phyloP scores from a whole-genome alignment of 2,329 filamentous ascomycete genomes.

The Ascochyta viciae-villosae region DNA sequence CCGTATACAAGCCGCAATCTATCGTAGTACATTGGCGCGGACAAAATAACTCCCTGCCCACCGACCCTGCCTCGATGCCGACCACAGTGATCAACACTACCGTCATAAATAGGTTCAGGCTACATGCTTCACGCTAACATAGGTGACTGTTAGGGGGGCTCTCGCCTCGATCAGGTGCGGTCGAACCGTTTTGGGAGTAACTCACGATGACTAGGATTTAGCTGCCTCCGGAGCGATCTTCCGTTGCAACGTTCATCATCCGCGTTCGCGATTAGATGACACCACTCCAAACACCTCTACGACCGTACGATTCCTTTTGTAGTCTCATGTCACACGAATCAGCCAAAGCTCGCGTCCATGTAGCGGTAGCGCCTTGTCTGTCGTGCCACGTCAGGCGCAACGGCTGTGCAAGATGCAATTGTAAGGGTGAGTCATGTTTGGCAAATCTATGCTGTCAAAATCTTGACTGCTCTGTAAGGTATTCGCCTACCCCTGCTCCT shows the following conservation, averaged over 20 bases:
- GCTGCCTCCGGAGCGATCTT: background rate
- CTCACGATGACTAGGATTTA: background rate
- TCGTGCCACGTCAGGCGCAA: too few relatives aligned
- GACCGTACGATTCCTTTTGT: too few relatives aligned
- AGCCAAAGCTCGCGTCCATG: too few relatives aligned
- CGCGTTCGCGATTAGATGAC: background rate
- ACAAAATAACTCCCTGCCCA: background rate
- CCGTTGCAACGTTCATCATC: background rate
- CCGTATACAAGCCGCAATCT: background rate
- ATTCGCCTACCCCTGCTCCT: too few relatives aligned
- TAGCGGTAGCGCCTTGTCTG: too few relatives aligned
- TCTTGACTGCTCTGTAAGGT: too few relatives aligned
- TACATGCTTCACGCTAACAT: background rate
- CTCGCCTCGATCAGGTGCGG: background rate
- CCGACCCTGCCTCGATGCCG: background rate
- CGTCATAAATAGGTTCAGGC: background rate
- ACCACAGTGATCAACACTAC: too few relatives aligned
- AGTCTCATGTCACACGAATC: too few relatives aligned
- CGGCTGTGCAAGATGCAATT: too few relatives aligned
- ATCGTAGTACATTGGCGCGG: background rate
- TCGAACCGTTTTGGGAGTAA: background rate
- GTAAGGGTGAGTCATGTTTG: too few relatives aligned
- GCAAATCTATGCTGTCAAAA: too few relatives aligned
- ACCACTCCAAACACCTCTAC: background rate
- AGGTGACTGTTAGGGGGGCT: too few relatives aligned